phyloP scores from a whole-genome alignment of 768 basidiomycete genomes.

The Russula sp. region DNA sequence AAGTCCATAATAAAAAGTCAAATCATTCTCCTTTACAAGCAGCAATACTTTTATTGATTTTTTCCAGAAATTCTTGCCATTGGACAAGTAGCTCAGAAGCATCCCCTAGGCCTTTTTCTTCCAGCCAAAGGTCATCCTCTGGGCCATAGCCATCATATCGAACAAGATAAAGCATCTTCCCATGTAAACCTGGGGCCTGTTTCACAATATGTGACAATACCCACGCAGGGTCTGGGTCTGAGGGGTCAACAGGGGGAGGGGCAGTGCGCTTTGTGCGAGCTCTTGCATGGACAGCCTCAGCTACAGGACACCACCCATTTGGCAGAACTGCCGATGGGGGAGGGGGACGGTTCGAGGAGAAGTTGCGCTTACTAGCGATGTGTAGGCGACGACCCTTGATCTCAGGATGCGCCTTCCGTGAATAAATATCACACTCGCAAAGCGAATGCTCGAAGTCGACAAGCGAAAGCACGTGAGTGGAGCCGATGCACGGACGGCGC shows the following conservation, averaged over 20 bases:
- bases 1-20: no score
- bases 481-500: constrained; percentile 25
- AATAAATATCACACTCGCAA: constrained; percentile 76
- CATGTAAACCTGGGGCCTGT: constrained; percentile 19
- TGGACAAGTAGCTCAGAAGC: constrained; percentile 22
- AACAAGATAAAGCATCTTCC: constrained; percentile 22
- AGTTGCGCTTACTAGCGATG: constrained; percentile 25
- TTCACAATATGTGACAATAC: constrained; percentile 29
- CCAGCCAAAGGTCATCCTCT: constrained; percentile 26
- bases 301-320: constrained; percentile 22
- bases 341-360: constrained; percentile 20
- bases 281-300: constrained; percentile 6
- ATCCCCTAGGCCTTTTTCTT: constrained; percentile 22
- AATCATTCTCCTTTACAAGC: not conserved
- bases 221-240: constrained; percentile 23
- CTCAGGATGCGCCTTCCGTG: constrained; percentile 46
- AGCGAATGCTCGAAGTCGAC: constrained; percentile 73
- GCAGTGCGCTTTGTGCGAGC: constrained; percentile 9
- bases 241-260: constrained; percentile 20
- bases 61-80: constrained; percentile 22
- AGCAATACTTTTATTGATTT: constrained; percentile 16
- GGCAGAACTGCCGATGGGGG: constrained; percentile 25
- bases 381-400: constrained; percentile 34
- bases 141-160: constrained; percentile 29
- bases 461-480: constrained; percentile 38